Conservation (phyloP, 495 filamentous ascomycete genomes). For the Entonaema liquescens region DNA sequence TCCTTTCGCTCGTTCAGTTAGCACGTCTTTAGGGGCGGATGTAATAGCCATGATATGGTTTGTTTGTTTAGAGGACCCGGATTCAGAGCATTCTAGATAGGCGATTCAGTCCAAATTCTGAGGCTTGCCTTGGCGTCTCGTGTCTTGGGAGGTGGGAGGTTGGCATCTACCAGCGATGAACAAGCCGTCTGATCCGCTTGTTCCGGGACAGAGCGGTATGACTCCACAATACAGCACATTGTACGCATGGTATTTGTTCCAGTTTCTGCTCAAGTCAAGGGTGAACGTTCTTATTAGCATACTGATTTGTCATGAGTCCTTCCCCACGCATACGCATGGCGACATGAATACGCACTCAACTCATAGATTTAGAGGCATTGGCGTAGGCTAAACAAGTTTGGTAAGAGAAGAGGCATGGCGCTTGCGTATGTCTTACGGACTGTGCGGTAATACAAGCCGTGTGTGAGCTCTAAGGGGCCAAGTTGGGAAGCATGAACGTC, state of each 20-base stretch:
- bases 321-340: not conserved
- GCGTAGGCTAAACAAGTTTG: not conserved
- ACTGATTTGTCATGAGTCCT: not conserved
- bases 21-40: constrained; percentile 20
- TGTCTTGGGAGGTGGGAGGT: constrained; percentile 16
- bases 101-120: constrained; percentile 13
- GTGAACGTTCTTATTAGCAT: not conserved
- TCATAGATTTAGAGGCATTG: not conserved
- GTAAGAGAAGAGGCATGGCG: not conserved
- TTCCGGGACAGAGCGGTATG: constrained; percentile 11
- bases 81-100: constrained; percentile 27
- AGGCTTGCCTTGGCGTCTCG: constrained; percentile 16
- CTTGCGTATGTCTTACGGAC: not conserved
- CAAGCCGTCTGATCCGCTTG: not conserved
- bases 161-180: constrained; percentile 20
- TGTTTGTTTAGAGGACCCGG: constrained; percentile 19
- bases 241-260: not conserved
- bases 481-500: not conserved
- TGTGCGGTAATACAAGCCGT: not conserved
- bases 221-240: constrained; percentile 25
- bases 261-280: not conserved
- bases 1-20: constrained; percentile 11
- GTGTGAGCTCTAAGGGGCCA: not conserved
- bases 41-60: constrained; percentile 26
- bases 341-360: not conserved